A percentile compares a stretch with the other conserved stretches of the same genome.
Evolutionary conservation across 2,329 filamentous ascomycete species (phyloP).

Genomic region (Pseudofabraea citricarpa): DNA sequence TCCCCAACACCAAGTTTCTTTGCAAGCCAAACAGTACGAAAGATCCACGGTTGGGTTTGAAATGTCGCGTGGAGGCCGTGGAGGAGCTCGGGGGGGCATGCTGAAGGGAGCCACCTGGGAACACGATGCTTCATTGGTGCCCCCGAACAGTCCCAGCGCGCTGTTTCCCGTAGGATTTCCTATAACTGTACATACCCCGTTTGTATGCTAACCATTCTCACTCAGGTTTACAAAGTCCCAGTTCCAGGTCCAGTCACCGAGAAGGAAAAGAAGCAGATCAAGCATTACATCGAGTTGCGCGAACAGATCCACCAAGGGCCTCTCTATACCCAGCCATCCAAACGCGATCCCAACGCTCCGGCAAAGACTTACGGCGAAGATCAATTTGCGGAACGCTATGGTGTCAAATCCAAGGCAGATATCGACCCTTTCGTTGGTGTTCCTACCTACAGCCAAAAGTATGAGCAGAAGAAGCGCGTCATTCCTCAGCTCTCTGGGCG

Average conservation of each 20-base stretch:
- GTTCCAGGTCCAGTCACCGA: constrained; percentile 33
- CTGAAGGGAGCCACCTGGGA: constrained; percentile 28
- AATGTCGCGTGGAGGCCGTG: constrained; percentile 12
- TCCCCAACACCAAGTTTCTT: too few relatives aligned
- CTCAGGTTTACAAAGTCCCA: constrained; percentile 27
- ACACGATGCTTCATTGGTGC: constrained; percentile 20
- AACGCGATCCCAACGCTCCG: constrained; percentile 28
- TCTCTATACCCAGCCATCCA: constrained; percentile 39
- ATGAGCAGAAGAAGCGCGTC: constrained; percentile 48
- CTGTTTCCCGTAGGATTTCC: constrained; percentile 38
- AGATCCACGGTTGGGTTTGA: not conserved
- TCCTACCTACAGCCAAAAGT: constrained; percentile 54
- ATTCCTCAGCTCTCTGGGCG: constrained; percentile 49
- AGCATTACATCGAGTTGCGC: constrained; percentile 45
- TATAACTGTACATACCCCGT: not conserved
- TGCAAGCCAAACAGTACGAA: too few relatives aligned
- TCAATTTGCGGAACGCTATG: constrained; percentile 29
- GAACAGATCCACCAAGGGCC: constrained; percentile 54
- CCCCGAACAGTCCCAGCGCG: constrained; percentile 37
- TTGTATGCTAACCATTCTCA: constrained; percentile 3
- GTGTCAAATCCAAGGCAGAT: constrained; percentile 29
- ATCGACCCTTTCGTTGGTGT: constrained; percentile 60
- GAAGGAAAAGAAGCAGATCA: constrained; percentile 41
- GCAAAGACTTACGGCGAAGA: constrained; percentile 37
- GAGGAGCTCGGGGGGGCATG: constrained; percentile 12